Evolutionary conservation across 176 grass and related monocot species (phyloP).

Genomic region (Triticum monococcum): DNA sequence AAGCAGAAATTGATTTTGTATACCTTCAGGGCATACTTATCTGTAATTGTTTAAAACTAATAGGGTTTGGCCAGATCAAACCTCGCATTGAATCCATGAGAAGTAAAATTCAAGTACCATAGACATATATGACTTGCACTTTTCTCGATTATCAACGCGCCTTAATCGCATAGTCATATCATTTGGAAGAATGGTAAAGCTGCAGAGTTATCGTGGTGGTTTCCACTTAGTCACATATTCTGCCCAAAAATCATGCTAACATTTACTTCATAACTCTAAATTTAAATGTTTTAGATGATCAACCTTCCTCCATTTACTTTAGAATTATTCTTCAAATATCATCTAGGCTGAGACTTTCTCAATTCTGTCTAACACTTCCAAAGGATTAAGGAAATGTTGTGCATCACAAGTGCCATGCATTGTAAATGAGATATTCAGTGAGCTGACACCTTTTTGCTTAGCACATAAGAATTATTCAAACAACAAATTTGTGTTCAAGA

Average conservation of each 20-base stretch:
- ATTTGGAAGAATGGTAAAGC: background rate
- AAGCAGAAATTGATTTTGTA: background rate
- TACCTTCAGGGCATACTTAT: background rate
- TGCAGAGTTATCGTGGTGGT: background rate
- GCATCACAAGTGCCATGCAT: background rate
- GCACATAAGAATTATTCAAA: background rate
- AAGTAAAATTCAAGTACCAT: background rate
- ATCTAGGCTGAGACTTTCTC: background rate
- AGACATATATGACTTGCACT: background rate
- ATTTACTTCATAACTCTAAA: background rate
- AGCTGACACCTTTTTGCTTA: background rate
- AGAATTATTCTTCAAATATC: background rate
- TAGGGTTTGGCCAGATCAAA: conserved; percentile 7
- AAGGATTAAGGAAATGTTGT: background rate
- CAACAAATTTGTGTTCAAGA: background rate
- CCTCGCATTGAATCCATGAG: background rate
- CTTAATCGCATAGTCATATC: background rate
- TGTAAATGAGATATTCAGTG: background rate
- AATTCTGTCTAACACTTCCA: background rate
- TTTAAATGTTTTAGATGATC: background rate
- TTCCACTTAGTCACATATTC: conserved; percentile 13
- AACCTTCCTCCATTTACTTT: background rate
- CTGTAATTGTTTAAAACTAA: background rate
- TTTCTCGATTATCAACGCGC: background rate
- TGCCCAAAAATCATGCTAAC: background rate